A percentile compares a stretch with the other conserved stretches of the same genome.
Conservation (phyloP, 1,284 basidiomycete species). For the Moniliella sp. region DNA sequence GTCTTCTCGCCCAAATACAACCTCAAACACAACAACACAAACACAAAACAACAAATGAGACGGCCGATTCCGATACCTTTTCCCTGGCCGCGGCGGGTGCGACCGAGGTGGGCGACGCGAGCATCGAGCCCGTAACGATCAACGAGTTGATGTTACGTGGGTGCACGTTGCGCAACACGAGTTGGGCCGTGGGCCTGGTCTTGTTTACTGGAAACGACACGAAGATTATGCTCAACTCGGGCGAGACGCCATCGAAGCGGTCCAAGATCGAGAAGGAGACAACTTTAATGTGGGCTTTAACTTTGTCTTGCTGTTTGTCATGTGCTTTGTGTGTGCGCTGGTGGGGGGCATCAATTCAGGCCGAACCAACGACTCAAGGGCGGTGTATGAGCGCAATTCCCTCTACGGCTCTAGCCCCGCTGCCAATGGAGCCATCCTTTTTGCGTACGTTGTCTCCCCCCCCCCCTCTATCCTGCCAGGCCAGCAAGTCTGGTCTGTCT, state of each 20-base stretch:
- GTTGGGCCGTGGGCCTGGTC: conserved; percentile 81
- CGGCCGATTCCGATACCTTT: too few species aligned
- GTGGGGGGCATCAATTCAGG: conserved; percentile 54
- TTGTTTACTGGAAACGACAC: conserved; percentile 84
- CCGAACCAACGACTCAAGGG: conserved; percentile 46
- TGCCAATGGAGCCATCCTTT: conserved; percentile 66
- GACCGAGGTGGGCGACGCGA: too few species aligned
- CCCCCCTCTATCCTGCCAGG: too few species aligned
- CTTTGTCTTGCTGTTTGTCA: conserved; percentile 54
- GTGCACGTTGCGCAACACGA: conserved; percentile 72
- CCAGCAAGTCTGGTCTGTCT: too few species aligned
- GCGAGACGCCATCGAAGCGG: conserved; percentile 56
- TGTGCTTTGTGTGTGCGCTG: conserved; percentile 54
- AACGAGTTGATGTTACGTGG: conserved; percentile 82
- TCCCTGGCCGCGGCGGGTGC: too few species aligned
- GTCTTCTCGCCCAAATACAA: conserved; percentile 9
- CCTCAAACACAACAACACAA: too few species aligned
- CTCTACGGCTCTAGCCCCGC: conserved; percentile 36
- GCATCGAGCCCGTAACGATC: conserved; percentile 48
- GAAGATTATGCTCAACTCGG: conserved; percentile 93
- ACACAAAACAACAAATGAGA: too few species aligned
- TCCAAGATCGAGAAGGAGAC: conserved; percentile 93
- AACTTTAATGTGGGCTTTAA: conserved; percentile 94
- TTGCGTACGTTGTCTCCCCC: conserved; percentile 54
- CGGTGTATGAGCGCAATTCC: conserved; percentile 40